These are phyloP conservation scores for Boletus rubropictus DNA, from an alignment of 768 basidiomycete species.

Conservation along the genomic window DNA sequence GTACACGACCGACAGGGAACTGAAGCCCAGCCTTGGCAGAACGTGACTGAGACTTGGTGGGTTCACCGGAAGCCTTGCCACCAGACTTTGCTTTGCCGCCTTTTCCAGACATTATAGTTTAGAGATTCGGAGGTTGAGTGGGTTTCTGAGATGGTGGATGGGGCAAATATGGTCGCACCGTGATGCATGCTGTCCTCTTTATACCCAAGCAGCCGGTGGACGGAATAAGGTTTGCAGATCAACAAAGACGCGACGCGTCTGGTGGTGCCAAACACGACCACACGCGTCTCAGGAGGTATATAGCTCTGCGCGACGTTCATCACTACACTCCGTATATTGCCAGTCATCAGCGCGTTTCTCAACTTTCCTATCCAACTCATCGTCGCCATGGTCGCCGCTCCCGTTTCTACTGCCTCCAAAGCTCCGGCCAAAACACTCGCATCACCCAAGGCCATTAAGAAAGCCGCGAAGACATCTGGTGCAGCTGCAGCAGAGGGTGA, in stretches of 20 bases:
- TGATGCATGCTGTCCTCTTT: conserved; percentile 19
- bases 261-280: conserved; percentile 34
- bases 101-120: conserved; percentile 35
- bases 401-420: conserved; percentile 40
- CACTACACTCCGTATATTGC: conserved; percentile 9
- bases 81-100: conserved; percentile 61
- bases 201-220: conserved; percentile 19
- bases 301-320: conserved; percentile 2
- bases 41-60: conserved; percentile 32
- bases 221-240: conserved; percentile 34
- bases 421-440: conserved; percentile 39
- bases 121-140: background rate
- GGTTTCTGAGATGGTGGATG: background rate
- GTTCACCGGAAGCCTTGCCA: conserved; percentile 48
- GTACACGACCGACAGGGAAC: conserved; percentile 58
- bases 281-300: conserved; percentile 30
- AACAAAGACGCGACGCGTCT: conserved; percentile 36
- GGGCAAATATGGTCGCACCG: conserved; percentile 7
- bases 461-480: conserved; percentile 55
- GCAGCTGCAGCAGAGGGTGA: conserved; percentile 56
- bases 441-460: conserved; percentile 37
- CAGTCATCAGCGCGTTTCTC: conserved; percentile 2
- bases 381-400: conserved; percentile 56
- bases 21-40: conserved; percentile 40
- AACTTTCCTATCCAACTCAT: conserved; percentile 1